A percentile compares a stretch with the other conserved stretches of the same genome.
Conservation (phyloP, 2,329 filamentous ascomycete species). For the Emydomyces testavorans region DNA sequence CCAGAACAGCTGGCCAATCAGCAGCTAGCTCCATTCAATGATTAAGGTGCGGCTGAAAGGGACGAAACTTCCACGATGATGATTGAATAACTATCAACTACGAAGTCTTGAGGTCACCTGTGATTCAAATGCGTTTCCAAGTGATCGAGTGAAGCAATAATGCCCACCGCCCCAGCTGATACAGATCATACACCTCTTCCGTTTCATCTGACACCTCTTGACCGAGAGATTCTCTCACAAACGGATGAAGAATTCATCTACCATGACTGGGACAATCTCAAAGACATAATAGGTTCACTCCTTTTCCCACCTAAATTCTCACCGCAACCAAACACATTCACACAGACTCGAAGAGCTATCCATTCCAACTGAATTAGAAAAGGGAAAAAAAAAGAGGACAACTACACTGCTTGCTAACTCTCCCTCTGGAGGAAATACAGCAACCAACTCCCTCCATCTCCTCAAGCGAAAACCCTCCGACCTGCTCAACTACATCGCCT, state of each 20-base stretch:
- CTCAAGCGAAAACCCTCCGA: conserved; percentile 50
- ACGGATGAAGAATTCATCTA: conserved; percentile 43
- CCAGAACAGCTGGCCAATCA: neutral
- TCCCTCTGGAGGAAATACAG: conserved; percentile 19
- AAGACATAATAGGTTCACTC: conserved; percentile 41
- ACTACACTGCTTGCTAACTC: conserved; percentile 9
- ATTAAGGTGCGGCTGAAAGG: too few relatives aligned
- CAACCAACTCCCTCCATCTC: conserved; percentile 43
- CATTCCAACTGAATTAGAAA: too few relatives aligned
- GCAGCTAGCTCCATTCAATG: too few relatives aligned
- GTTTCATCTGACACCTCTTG: conserved; percentile 41
- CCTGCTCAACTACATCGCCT: conserved; percentile 48
- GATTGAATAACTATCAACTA: too few relatives aligned
- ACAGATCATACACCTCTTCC: conserved; percentile 17
- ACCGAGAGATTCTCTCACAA: conserved; percentile 40
- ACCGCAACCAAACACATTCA: neutral
- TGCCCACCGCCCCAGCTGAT: neutral
- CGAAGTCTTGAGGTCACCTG: too few relatives aligned
- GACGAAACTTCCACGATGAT: too few relatives aligned
- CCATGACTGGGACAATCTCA: conserved; percentile 44
- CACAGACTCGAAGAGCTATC: neutral
- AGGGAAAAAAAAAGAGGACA: neutral
- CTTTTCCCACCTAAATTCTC: neutral
- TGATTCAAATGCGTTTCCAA: too few relatives aligned
- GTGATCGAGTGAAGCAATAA: neutral